These are phyloP conservation scores for Rhodotorula sp. DNA, from an alignment of 1,284 basidiomycete species.

Conservation along the genomic window DNA sequence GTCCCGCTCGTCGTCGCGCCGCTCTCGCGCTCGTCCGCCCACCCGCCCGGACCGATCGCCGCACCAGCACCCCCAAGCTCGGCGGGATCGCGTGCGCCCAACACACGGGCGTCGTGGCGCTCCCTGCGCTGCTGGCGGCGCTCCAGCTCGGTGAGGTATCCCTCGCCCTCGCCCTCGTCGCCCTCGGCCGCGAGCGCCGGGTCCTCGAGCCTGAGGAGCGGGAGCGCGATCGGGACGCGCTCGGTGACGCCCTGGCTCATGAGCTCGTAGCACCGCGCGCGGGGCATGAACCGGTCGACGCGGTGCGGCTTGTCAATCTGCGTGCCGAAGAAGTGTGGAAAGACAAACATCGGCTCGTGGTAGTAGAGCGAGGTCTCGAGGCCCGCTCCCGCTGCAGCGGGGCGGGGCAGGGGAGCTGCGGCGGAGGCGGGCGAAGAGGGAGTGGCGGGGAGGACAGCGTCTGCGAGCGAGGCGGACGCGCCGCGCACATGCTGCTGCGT, in stretches of 20 bases:
- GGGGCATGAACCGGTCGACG: constrained; percentile 80
- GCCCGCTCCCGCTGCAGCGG: background rate
- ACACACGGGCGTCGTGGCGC: constrained; percentile 38
- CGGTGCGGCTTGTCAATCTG: constrained; percentile 74
- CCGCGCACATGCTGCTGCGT: background rate
- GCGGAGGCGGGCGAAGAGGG: background rate
- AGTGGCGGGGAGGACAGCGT: background rate
- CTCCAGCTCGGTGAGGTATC: constrained; percentile 32
- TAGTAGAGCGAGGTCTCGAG: constrained; percentile 51
- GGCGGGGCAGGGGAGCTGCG: background rate
- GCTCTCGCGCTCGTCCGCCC: constrained; percentile 20
- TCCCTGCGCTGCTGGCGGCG: constrained; percentile 37
- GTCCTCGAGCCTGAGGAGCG: constrained; percentile 23
- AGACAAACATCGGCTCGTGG: constrained; percentile 59
- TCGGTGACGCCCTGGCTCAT: constrained; percentile 61
- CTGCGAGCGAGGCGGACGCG: background rate
- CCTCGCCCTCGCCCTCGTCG: background rate
- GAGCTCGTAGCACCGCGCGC: constrained; percentile 84
- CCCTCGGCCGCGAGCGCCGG: background rate
- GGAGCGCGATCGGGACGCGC: constrained; percentile 30
- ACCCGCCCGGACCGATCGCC: background rate
- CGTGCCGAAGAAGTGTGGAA: constrained; percentile 42
- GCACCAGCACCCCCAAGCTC: background rate
- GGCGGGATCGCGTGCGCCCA: constrained; percentile 35
- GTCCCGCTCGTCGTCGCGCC: constrained; percentile 7